These are phyloP conservation scores for Chrysochromulina parva DNA, from an alignment of 78 protist genomes.

Conservation along the genomic window DNA sequence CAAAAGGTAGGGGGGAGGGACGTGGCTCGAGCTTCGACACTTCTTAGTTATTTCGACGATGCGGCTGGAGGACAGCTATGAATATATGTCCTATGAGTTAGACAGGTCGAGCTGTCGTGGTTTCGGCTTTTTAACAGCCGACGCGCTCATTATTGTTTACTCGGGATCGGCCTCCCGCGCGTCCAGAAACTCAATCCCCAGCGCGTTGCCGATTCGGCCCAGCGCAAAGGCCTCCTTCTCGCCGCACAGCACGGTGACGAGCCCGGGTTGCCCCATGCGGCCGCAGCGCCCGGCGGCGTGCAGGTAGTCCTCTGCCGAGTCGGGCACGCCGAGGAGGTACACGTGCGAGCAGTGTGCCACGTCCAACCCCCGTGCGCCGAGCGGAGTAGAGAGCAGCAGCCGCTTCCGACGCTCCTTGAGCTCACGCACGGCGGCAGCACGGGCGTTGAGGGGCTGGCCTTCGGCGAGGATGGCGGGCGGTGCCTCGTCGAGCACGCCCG, in stretches of 20 bases:
- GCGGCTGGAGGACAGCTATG: too few species aligned
- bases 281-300: conserved; percentile 14
- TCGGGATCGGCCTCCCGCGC: too few species aligned
- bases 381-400: neutral
- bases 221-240: neutral
- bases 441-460: neutral
- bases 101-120: too few species aligned
- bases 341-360: neutral
- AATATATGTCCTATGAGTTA: too few species aligned
- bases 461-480: neutral
- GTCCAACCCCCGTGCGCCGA: conserved; percentile 16
- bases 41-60: too few species aligned
- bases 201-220: neutral
- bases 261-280: neutral
- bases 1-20: too few species aligned
- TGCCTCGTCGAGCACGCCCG: neutral
- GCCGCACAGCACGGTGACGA: neutral
- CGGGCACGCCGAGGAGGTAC: neutral
- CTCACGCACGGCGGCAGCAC: too few species aligned
- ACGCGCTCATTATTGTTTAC: too few species aligned
- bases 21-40: too few species aligned
- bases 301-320: neutral
- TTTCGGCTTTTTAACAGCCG: too few species aligned
- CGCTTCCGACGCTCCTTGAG: too few species aligned
- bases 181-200: neutral